Conservation (phyloP, 106 monocot genomes). For the Acorus gramineus region DNA sequence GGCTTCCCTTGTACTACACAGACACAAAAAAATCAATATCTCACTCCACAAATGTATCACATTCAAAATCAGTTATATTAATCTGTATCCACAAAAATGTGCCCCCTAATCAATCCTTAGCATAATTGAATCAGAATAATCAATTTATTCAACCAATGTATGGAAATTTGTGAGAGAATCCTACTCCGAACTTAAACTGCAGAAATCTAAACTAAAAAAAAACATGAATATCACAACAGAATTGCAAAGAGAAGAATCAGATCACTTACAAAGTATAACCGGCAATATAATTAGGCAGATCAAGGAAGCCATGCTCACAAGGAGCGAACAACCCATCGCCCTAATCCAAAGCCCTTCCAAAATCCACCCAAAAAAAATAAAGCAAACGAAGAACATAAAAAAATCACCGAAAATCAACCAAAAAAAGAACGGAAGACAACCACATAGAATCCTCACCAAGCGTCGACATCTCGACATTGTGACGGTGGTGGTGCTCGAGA, state of each 20-base stretch:
- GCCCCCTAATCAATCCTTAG: too few species aligned
- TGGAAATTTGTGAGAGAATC: too few species aligned
- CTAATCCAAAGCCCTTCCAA: conserved; percentile 60
- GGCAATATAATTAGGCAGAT: conserved; percentile 51
- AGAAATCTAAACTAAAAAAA: too few species aligned
- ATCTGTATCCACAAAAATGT: too few species aligned
- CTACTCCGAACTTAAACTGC: too few species aligned
- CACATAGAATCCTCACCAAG: conserved; percentile 23
- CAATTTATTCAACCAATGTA: too few species aligned
- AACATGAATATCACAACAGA: too few species aligned
- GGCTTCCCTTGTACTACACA: conserved; percentile 59
- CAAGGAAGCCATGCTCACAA: conserved; percentile 78
- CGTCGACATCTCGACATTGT: conserved; percentile 16
- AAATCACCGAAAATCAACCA: neutral
- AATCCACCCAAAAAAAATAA: neutral
- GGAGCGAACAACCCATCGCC: conserved; percentile 93
- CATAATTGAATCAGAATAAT: too few species aligned
- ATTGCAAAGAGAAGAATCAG: neutral
- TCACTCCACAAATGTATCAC: conserved; percentile 4
- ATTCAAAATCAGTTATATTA: neutral
- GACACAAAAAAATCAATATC: conserved; percentile 2
- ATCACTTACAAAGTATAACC: conserved; percentile 36
- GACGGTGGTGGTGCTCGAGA: conserved; percentile 15
- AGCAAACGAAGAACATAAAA: neutral
- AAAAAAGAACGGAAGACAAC: neutral